phyloP scores from a whole-genome alignment of 495 filamentous ascomycete genomes.

The Trichoderma gamsii region DNA sequence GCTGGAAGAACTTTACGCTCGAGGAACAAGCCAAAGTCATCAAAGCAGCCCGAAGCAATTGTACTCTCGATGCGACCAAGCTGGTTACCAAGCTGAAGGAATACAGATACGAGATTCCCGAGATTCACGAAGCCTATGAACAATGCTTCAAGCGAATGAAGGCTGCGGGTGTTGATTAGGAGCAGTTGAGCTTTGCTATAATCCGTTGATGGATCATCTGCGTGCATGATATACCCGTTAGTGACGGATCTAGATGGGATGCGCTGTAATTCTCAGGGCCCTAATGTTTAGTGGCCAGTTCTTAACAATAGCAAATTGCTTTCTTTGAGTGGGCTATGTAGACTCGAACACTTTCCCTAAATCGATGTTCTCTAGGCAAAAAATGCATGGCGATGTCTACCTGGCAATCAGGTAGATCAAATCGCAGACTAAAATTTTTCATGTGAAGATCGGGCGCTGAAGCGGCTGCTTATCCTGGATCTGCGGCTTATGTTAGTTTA shows the following conservation, averaged over 20 bases:
- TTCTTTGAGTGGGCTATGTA: too few relatives aligned
- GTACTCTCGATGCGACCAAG: slow-evolving; percentile 56
- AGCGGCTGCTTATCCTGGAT: too few relatives aligned
- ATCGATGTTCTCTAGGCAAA: too few relatives aligned
- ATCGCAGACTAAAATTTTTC: background rate
- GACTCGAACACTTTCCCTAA: too few relatives aligned
- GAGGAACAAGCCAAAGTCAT: slow-evolving; percentile 62
- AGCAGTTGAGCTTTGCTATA: background rate
- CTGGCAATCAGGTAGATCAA: too few relatives aligned
- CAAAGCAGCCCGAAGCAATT: slow-evolving; percentile 60
- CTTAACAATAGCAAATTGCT: too few relatives aligned
- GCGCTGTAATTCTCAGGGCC: too few relatives aligned
- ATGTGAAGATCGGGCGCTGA: background rate
- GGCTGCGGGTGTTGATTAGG: slow-evolving; percentile 44
- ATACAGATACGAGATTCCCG: slow-evolving; percentile 52
- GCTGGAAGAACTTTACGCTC: slow-evolving; percentile 61
- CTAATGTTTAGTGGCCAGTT: too few relatives aligned
- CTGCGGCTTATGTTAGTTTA: too few relatives aligned
- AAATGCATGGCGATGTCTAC: too few relatives aligned
- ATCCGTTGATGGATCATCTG: background rate
- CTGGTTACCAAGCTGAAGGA: slow-evolving; percentile 53
- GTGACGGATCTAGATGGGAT: background rate
- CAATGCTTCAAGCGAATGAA: slow-evolving; percentile 61
- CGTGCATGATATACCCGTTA: background rate
- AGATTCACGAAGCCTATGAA: slow-evolving; percentile 56